Percentiles rank a stretch among this genome's conserved stretches.
Evolutionary conservation across 2,329 filamentous ascomycete species (phyloP).

Genomic region (Blastomyces gilchristii): DNA sequence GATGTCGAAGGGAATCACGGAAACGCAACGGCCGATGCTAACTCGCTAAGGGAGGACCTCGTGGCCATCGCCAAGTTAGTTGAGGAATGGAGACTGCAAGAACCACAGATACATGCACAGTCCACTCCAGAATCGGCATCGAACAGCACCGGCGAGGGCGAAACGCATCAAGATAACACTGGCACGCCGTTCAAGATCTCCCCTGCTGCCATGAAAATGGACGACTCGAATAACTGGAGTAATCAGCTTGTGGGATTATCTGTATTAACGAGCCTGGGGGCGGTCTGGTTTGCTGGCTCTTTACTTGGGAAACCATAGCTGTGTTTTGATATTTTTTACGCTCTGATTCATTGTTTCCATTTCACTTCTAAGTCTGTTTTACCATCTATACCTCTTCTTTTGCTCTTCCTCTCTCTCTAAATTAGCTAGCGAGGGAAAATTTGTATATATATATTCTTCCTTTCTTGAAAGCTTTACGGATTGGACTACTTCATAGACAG

Average conservation of each 20-base stretch:
- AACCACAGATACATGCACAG: conserved; percentile 13
- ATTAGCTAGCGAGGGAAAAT: not conserved
- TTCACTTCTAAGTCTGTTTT: not conserved
- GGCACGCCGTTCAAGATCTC: conserved; percentile 1
- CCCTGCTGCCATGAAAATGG: conserved; percentile 16
- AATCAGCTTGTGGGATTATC: conserved; percentile 20
- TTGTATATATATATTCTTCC: not conserved
- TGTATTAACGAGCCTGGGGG: conserved; percentile 21
- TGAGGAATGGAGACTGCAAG: conserved; percentile 40
- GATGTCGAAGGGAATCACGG: conserved; percentile 60
- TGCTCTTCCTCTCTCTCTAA: not conserved
- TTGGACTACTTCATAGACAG: not conserved
- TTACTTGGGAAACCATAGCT: conserved; percentile 6
- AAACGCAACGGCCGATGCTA: conserved; percentile 43
- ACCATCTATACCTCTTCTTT: not conserved
- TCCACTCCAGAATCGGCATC: conserved; percentile 16
- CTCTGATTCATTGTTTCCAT: not conserved
- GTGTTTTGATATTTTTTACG: not conserved
- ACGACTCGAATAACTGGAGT: conserved; percentile 18
- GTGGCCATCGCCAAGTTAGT: conserved; percentile 56
- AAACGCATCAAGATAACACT: not conserved
- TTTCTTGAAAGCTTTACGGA: not conserved
- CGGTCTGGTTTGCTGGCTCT: conserved; percentile 21
- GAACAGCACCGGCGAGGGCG: not conserved
- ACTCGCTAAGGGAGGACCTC: conserved; percentile 56